phyloP scores from a whole-genome alignment of 1,284 basidiomycete species.

The Polyporus tsugae region DNA sequence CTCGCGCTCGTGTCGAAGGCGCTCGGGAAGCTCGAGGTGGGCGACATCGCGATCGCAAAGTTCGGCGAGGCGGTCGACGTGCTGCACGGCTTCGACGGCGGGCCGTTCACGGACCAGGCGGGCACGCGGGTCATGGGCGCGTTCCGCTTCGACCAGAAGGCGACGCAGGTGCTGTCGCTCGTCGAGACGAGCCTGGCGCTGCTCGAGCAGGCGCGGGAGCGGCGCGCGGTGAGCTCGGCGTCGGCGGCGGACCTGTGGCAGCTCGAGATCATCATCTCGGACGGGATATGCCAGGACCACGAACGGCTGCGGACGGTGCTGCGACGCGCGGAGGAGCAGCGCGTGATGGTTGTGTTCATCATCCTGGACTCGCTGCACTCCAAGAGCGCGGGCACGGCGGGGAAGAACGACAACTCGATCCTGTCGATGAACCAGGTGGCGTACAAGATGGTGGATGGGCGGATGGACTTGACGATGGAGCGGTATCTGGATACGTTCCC shows the following conservation, averaged over 20 bases:
- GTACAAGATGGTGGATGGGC: slow-evolving; percentile 87
- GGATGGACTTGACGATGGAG: slow-evolving; percentile 89
- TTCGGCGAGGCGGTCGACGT: slow-evolving; percentile 93
- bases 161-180: slow-evolving; percentile 89
- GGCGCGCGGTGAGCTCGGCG: slow-evolving; percentile 62
- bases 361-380: slow-evolving; percentile 88
- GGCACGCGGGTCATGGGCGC: slow-evolving; percentile 84
- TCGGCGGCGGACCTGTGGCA: slow-evolving; percentile 95
- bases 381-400: slow-evolving; percentile 20
- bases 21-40: slow-evolving; percentile 91
- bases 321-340: slow-evolving; percentile 88
- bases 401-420: slow-evolving; percentile 74
- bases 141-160: slow-evolving; percentile 92
- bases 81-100: slow-evolving; percentile 86
- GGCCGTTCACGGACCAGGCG: slow-evolving; percentile 80
- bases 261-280: slow-evolving; percentile 97
- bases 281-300: slow-evolving; percentile 98
- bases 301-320: slow-evolving; percentile 84
- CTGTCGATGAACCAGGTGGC: slow-evolving; percentile 93
- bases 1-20: slow-evolving; percentile 93
- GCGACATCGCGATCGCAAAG: slow-evolving; percentile 91
- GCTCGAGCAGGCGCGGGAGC: slow-evolving; percentile 80
- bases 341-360: slow-evolving; percentile 97
- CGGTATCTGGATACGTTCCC: slow-evolving; percentile 97
- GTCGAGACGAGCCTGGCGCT: slow-evolving; percentile 86